phyloP scores from a whole-genome alignment of 148 eudicot species.

The Rhododendron molle region DNA sequence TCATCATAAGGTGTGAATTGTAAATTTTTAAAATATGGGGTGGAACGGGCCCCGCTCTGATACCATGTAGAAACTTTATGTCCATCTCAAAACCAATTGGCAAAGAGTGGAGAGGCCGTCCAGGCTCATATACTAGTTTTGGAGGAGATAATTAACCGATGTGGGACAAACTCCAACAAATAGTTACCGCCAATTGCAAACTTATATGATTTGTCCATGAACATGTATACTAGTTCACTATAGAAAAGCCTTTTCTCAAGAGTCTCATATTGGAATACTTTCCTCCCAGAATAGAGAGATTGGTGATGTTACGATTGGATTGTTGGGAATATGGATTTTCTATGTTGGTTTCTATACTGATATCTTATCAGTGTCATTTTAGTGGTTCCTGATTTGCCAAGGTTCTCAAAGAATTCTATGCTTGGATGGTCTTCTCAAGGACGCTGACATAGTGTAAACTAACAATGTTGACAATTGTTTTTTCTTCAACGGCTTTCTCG shows the following conservation, averaged over 20 bases:
- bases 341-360: background rate
- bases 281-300: background rate
- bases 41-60: too few relatives aligned
- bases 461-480: background rate
- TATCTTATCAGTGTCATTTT: background rate
- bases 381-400: background rate
- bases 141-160: too few relatives aligned
- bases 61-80: too few relatives aligned
- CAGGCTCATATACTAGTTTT: too few relatives aligned
- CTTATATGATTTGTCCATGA: background rate
- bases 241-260: background rate
- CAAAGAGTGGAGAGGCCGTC: too few relatives aligned
- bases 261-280: background rate
- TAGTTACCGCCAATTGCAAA: background rate
- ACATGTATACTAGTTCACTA: background rate
- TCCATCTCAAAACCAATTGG: too few relatives aligned
- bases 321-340: background rate
- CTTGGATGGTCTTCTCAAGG: background rate
- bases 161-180: too few relatives aligned
- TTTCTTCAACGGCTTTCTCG: background rate
- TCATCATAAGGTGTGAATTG: too few relatives aligned
- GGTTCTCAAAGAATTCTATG: background rate
- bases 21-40: too few relatives aligned
- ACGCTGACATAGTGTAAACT: conserved; percentile 6
- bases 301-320: background rate